phyloP scores from a whole-genome alignment of 1,139 yeast genomes.

The Saccharomyces hybrid region DNA sequence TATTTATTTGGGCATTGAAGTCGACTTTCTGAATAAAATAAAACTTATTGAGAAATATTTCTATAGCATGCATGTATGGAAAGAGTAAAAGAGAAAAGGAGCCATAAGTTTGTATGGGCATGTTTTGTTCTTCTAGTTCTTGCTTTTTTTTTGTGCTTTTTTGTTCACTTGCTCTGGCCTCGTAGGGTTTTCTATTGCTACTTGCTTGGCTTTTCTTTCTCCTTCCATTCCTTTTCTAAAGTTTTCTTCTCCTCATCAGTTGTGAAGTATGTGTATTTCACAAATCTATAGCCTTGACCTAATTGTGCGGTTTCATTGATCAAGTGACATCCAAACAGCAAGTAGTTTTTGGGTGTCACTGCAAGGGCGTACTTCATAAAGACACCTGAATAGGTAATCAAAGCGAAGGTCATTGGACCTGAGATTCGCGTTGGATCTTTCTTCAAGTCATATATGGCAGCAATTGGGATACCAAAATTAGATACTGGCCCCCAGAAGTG shows the following conservation, averaged over 20 bases:
- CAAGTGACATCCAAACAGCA: conserved; percentile 86
- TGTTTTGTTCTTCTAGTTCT: neutral
- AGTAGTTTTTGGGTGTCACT: conserved; percentile 80
- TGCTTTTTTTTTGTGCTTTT: neutral
- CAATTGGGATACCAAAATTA: conserved; percentile 94
- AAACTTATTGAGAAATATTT: neutral
- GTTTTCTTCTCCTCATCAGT: conserved; percentile 18
- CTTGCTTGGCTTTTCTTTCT: conserved; percentile 1
- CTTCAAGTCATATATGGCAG: conserved; percentile 88
- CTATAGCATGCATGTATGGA: neutral
- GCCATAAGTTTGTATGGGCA: neutral
- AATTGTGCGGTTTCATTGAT: conserved; percentile 85
- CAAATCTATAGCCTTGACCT: conserved; percentile 78
- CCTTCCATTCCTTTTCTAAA: conserved; percentile 14
- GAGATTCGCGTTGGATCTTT: conserved; percentile 88
- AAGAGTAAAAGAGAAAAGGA: neutral
- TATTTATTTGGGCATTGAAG: neutral
- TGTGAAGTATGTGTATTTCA: conserved; percentile 51
- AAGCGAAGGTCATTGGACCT: conserved; percentile 95
- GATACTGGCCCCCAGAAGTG: conserved; percentile 87
- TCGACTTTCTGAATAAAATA: neutral
- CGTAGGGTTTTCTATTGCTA: neutral
- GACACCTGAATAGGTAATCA: conserved; percentile 75
- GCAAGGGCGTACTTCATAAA: conserved; percentile 85
- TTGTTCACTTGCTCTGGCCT: neutral